phyloP scores from a whole-genome alignment of 129 eudicot species.

The Silybum marianum region DNA sequence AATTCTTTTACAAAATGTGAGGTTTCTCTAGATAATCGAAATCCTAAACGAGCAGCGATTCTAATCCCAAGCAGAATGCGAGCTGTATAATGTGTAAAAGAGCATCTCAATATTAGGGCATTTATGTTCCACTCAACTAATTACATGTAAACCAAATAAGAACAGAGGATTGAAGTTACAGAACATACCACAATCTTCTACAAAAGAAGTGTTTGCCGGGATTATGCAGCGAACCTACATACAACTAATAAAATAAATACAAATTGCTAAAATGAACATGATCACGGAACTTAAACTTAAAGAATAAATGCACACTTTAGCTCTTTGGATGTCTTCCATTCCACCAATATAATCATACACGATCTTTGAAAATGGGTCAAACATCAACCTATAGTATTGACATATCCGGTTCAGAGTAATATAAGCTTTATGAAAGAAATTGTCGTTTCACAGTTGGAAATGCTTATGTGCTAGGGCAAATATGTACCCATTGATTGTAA shows the following conservation, averaged over 20 bases:
- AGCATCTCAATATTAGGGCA: slow-evolving; percentile 13
- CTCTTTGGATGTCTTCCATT: slow-evolving; percentile 60
- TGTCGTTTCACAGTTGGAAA: slow-evolving; percentile 12
- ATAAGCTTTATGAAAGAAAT: background rate
- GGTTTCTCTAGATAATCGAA: slow-evolving; percentile 58
- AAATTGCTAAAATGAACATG: background rate
- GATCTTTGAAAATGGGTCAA: slow-evolving; percentile 61
- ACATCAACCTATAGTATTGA: slow-evolving; percentile 56
- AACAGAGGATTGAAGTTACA: background rate
- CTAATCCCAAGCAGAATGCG: slow-evolving; percentile 71
- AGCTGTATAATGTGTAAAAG: slow-evolving; percentile 42
- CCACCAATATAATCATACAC: slow-evolving; percentile 75
- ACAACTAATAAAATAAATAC: slow-evolving; percentile 23
- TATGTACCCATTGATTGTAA: slow-evolving; percentile 66
- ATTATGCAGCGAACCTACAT: slow-evolving; percentile 54
- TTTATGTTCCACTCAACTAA: background rate
- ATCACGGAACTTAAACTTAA: slow-evolving; percentile 16
- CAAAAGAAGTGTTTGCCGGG: slow-evolving; percentile 59
- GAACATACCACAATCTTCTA: slow-evolving; percentile 65
- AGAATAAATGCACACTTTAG: slow-evolving; percentile 50
- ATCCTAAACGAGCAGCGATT: slow-evolving; percentile 69
- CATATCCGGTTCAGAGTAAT: slow-evolving; percentile 8
- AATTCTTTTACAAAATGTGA: slow-evolving; percentile 52
- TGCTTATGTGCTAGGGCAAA: slow-evolving; percentile 21
- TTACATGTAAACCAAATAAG: background rate